phyloP scores from a whole-genome alignment of 768 basidiomycete genomes.

The Lyophyllum semitale region DNA sequence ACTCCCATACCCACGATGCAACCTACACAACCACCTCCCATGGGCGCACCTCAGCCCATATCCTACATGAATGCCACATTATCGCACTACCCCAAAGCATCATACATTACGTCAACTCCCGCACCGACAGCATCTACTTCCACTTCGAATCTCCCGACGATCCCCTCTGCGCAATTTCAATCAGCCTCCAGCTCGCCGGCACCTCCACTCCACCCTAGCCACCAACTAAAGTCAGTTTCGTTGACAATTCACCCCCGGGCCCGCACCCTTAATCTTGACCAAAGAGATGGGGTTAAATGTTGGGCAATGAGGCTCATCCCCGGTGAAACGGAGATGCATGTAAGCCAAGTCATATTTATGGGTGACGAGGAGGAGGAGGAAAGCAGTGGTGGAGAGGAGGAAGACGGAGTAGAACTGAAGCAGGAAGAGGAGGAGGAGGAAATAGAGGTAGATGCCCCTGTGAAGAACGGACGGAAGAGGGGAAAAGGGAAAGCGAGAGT shows the following conservation, averaged over 20 bases:
- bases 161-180: conserved; percentile 24
- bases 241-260: conserved; percentile 60
- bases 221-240: conserved; percentile 54
- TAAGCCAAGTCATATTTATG: conserved; percentile 56
- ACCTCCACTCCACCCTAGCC: conserved; percentile 36
- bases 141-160: conserved; percentile 22
- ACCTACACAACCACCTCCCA: conserved; percentile 23
- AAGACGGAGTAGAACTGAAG: conserved; percentile 33
- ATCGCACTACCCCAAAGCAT: conserved; percentile 57
- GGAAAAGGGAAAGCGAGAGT: conserved; percentile 40
- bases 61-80: conserved; percentile 36
- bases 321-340: conserved; percentile 55
- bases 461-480: conserved; percentile 46
- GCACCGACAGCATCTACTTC: conserved; percentile 22
- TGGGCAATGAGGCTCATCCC: conserved; percentile 69
- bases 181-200: conserved; percentile 41
- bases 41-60: conserved; percentile 31
- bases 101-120: conserved; percentile 43
- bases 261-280: conserved; percentile 59
- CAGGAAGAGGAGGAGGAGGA: conserved; percentile 49
- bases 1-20: conserved; percentile 21
- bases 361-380: conserved; percentile 64
- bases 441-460: conserved; percentile 41
- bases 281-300: conserved; percentile 69
- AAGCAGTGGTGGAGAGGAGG: conserved; percentile 57